phyloP scores from a whole-genome alignment of 805 yeast genomes.

The Wickerhamiella spandovensis region DNA sequence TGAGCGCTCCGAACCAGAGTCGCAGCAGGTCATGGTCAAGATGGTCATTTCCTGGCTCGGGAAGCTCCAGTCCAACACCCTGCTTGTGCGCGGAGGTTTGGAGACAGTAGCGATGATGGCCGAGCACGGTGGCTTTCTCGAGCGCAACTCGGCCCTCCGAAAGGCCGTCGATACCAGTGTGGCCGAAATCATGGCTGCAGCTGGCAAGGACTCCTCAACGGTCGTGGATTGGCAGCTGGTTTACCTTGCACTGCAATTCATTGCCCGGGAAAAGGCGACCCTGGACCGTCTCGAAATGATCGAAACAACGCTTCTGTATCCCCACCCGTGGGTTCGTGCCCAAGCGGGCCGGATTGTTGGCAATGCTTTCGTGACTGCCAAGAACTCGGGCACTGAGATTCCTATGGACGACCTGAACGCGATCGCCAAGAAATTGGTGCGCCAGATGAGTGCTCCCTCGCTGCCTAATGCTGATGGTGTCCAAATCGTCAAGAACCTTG shows the following conservation, averaged over 20 bases:
- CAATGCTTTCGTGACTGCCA: slow-evolving; percentile 32
- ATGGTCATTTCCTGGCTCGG: slow-evolving; percentile 12
- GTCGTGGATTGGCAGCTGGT: slow-evolving; percentile 64
- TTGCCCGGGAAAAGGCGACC: slow-evolving; percentile 23
- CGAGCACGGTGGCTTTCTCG: neutral
- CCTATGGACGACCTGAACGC: slow-evolving; percentile 38
- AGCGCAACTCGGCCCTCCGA: slow-evolving; percentile 1
- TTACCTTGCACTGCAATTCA: slow-evolving; percentile 42
- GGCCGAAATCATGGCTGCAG: slow-evolving; percentile 1
- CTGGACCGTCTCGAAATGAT: slow-evolving; percentile 29
- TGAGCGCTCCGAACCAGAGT: slow-evolving; percentile 8
- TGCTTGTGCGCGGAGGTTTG: slow-evolving; percentile 16
- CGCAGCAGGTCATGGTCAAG: slow-evolving; percentile 7
- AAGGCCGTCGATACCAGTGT: slow-evolving; percentile 1
- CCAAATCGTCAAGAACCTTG: slow-evolving; percentile 55
- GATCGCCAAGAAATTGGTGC: slow-evolving; percentile 51
- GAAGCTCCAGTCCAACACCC: slow-evolving; percentile 6
- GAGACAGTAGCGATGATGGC: slow-evolving; percentile 13
- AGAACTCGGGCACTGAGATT: slow-evolving; percentile 22
- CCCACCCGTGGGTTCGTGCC: slow-evolving; percentile 85
- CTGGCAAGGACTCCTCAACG: slow-evolving; percentile 24
- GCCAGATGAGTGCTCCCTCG: slow-evolving; percentile 72
- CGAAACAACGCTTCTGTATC: slow-evolving; percentile 51
- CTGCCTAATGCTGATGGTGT: slow-evolving; percentile 49
- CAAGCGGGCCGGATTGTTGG: slow-evolving; percentile 49